phyloP scores from a whole-genome alignment of 2,329 filamentous ascomycete species.

The Thelonectria blattea region DNA sequence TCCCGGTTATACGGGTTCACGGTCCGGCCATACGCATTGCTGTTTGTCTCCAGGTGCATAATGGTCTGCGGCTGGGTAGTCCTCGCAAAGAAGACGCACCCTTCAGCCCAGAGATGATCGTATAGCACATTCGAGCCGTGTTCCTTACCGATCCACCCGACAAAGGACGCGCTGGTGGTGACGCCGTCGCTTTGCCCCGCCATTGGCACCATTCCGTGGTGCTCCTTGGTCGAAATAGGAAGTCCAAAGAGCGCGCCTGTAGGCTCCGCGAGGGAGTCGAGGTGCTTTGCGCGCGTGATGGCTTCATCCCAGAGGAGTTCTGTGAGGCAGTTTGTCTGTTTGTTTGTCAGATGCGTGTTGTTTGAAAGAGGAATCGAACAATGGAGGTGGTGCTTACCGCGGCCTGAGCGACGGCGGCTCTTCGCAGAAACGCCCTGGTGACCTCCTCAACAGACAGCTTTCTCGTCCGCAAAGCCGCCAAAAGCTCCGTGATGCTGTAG shows the following conservation, averaged over 20 bases:
- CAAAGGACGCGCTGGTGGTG: conserved; percentile 38
- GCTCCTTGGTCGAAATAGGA: conserved; percentile 45
- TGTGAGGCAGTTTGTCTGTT: conserved; percentile 44
- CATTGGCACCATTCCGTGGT: conserved; percentile 42
- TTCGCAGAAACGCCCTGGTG: conserved; percentile 34
- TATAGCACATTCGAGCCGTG: conserved; percentile 44
- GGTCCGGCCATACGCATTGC: conserved; percentile 67
- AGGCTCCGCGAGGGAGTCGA: conserved; percentile 43
- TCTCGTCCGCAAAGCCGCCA: conserved; percentile 26
- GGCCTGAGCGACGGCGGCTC: conserved; percentile 36
- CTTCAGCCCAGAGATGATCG: conserved; percentile 38
- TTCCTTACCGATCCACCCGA: conserved; percentile 41
- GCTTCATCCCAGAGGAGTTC: conserved; percentile 46
- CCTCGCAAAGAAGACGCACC: conserved; percentile 58
- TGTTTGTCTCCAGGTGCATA: conserved; percentile 63
- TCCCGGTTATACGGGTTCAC: conserved; percentile 68
- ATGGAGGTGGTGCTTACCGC: conserved; percentile 24
- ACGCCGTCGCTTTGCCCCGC: conserved; percentile 32
- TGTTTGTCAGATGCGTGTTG: neutral
- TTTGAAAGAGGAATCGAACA: neutral
- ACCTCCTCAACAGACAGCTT: conserved; percentile 38
- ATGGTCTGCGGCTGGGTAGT: conserved; percentile 70
- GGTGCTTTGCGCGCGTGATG: conserved; percentile 41
- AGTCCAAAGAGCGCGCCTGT: conserved; percentile 43
- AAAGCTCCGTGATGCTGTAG: conserved; percentile 33